Percentiles rank a stretch among this genome's conserved stretches.
These are phyloP conservation scores for Lunularia cruciata DNA, from an alignment of 225 moss, liverwort and hornwort genomes.

Conservation along the genomic window DNA sequence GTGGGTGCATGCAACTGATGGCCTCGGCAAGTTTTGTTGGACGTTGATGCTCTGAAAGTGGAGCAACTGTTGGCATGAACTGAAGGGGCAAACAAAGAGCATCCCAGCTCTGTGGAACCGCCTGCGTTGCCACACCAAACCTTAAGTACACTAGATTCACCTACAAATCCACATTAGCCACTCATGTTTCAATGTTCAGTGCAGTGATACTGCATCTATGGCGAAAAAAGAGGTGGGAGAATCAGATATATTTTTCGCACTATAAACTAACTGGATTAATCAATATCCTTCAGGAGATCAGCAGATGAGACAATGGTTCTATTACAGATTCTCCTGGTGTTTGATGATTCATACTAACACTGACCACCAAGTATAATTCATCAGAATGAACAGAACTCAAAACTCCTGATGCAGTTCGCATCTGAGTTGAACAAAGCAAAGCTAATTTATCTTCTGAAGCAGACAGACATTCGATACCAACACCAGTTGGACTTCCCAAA, in stretches of 20 bases:
- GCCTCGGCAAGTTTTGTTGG: constrained; percentile 77
- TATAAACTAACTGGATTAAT: background rate
- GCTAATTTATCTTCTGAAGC: background rate
- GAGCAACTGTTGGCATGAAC: constrained; percentile 91
- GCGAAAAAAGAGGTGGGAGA: constrained; percentile 27
- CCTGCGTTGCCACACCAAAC: constrained; percentile 99
- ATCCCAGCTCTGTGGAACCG: constrained; percentile 88
- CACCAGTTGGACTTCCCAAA: background rate
- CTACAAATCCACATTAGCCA: constrained; percentile 55
- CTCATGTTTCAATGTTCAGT: constrained; percentile 46
- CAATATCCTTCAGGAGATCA: background rate
- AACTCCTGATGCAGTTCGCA: background rate
- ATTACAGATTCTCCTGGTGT: background rate
- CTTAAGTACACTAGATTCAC: constrained; percentile 87
- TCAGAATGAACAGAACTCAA: background rate
- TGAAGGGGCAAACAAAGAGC: constrained; percentile 83
- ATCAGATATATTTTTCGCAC: background rate
- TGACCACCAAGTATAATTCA: background rate
- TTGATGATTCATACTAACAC: background rate
- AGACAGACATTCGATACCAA: background rate
- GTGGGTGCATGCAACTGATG: constrained; percentile 77
- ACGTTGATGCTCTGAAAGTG: constrained; percentile 78
- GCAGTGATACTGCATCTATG: constrained; percentile 35
- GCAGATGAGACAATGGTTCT: background rate
- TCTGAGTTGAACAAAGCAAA: too few species aligned